Conservation (phyloP, 257 asterid genomes). For the Lycium barbarum region DNA sequence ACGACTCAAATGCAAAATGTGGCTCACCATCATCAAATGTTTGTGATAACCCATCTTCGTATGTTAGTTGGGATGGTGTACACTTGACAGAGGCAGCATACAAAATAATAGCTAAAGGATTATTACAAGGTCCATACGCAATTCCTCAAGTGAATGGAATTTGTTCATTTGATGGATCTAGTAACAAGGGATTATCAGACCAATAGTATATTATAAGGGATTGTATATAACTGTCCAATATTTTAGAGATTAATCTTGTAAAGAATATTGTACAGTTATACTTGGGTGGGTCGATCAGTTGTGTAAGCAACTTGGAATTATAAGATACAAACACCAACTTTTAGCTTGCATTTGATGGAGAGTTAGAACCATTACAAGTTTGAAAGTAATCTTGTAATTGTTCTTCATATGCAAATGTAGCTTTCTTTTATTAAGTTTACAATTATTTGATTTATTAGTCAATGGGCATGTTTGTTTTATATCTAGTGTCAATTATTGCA, state of each 20-base stretch:
- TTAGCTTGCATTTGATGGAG: background rate
- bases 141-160: conserved; percentile 28
- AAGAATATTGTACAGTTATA: background rate
- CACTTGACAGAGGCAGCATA: conserved; percentile 58
- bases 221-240: background rate
- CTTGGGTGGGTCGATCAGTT: no score
- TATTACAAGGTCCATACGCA: conserved; percentile 43
- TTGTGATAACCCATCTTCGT: conserved; percentile 48
- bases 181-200: background rate
- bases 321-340: background rate
- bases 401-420: background rate
- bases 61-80: conserved; percentile 54
- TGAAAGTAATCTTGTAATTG: background rate
- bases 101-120: conserved; percentile 34
- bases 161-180: background rate
- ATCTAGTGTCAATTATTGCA: background rate
- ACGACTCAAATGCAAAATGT: conserved; percentile 19
- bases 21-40: conserved; percentile 29
- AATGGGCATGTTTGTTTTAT: background rate
- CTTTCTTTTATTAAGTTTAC: background rate
- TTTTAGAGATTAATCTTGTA: background rate
- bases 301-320: background rate
- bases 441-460: background rate
- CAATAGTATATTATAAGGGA: background rate
- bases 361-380: no score